phyloP scores from a whole-genome alignment of 495 filamentous ascomycete species.

The Penicillium desertorum region DNA sequence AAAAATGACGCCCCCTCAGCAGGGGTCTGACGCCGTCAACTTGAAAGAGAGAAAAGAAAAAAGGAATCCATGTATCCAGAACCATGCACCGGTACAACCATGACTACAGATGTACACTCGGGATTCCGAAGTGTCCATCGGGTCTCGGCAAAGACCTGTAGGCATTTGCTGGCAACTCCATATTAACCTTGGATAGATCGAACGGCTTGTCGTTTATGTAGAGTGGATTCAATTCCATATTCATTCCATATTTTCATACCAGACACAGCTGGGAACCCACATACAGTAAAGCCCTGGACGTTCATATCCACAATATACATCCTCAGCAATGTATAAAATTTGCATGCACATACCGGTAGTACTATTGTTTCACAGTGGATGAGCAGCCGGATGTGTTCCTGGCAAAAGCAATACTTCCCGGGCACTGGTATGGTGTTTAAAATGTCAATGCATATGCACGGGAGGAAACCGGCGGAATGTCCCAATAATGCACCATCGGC shows the following conservation, averaged over 20 bases:
- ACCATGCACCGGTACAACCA: slow-evolving; percentile 3
- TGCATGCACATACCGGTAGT: background rate
- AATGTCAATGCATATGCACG: background rate
- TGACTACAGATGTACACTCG: slow-evolving; percentile 5
- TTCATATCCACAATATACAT: background rate
- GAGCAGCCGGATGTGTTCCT: slow-evolving; percentile 4
- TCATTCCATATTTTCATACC: background rate
- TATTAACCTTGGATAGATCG: background rate
- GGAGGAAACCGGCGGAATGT: background rate
- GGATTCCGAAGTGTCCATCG: slow-evolving; percentile 10
- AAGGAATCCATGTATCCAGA: background rate
- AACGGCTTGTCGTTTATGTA: background rate
- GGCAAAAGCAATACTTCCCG: slow-evolving; percentile 5
- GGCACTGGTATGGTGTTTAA: slow-evolving; percentile 7
- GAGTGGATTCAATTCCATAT: background rate
- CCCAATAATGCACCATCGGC: slow-evolving; percentile 7
- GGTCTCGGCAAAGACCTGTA: slow-evolving; percentile 7
- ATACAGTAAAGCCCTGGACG: background rate
- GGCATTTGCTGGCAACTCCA: background rate
- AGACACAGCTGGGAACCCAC: too few species aligned
- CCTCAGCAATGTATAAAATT: background rate
- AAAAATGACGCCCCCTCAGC: slow-evolving; percentile 6
- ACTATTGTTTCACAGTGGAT: slow-evolving; percentile 3
- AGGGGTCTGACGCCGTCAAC: slow-evolving; percentile 4
- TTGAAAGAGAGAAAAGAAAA: background rate